Percentiles rank a stretch among this genome's conserved stretches.
Evolutionary conservation across 352 stramenopile genomes (phyloP).

Genomic region (Pythium coloratum): DNA sequence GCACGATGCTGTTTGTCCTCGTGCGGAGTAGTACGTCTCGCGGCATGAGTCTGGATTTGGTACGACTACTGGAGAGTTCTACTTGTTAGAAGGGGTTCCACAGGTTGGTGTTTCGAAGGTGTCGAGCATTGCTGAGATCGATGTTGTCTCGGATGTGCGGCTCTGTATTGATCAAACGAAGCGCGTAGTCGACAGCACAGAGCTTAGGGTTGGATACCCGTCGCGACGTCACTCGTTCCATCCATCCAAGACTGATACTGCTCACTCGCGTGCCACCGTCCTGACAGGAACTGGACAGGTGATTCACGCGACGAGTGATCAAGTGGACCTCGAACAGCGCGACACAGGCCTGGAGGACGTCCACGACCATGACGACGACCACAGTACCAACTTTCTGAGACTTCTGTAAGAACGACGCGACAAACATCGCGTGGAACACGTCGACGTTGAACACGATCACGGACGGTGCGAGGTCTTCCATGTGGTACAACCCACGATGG

Average conservation of each 20-base stretch:
- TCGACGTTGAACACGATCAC: constrained; percentile 3
- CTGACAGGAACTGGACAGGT: not conserved
- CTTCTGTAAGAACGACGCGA: constrained; percentile 11
- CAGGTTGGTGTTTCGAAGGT: not conserved
- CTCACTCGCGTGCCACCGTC: too few relatives aligned
- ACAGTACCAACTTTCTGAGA: not conserved
- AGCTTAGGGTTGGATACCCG: not conserved
- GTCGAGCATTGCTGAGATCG: not conserved
- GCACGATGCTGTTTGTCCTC: not conserved
- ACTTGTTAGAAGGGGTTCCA: not conserved
- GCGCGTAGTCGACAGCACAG: not conserved
- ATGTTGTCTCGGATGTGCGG: not conserved
- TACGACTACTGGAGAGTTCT: too few relatives aligned
- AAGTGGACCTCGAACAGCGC: not conserved
- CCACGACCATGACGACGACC: constrained; percentile 7
- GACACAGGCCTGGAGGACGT: not conserved
- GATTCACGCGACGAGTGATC: not conserved
- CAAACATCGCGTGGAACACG: constrained; percentile 11
- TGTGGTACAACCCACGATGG: not conserved
- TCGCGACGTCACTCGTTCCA: not conserved
- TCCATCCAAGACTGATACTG: too few relatives aligned
- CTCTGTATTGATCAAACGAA: not conserved
- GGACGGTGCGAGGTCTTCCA: constrained; percentile 15
- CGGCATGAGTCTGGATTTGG: not conserved
- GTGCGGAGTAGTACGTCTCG: not conserved